These are phyloP conservation scores for Anthoceros angustus DNA, from an alignment of 225 moss, liverwort and hornwort species.

Conservation along the genomic window DNA sequence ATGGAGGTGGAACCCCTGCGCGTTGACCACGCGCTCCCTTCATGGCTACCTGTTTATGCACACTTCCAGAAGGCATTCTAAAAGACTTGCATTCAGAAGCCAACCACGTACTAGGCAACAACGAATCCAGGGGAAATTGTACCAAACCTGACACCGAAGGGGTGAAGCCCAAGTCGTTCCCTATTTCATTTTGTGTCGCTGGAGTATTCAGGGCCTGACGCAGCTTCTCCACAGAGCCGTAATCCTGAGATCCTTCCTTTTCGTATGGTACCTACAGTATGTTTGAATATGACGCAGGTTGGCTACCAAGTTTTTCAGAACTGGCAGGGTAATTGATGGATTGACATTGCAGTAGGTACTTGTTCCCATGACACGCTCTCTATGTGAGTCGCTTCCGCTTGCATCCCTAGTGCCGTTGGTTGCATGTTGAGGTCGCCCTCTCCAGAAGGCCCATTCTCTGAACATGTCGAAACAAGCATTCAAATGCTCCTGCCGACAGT, in stretches of 20 bases:
- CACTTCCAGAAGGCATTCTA: too few species aligned
- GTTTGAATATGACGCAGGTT: too few species aligned
- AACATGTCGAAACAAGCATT: too few species aligned
- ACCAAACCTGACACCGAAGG: constrained; percentile 14
- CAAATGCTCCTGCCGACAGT: too few species aligned
- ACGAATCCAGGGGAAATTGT: background rate
- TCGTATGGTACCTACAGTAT: constrained; percentile 8
- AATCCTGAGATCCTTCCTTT: constrained; percentile 6
- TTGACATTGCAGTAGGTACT: too few species aligned
- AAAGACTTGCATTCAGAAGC: background rate
- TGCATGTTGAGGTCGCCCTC: background rate
- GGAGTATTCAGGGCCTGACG: constrained; percentile 23
- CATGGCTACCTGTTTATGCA: constrained; percentile 9
- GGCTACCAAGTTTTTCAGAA: constrained; percentile 4
- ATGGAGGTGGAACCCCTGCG: constrained; percentile 18
- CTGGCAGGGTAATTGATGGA: too few species aligned
- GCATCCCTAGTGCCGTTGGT: background rate
- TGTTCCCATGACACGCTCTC: too few species aligned
- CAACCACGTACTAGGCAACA: background rate
- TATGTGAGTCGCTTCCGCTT: too few species aligned
- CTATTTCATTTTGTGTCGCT: constrained; percentile 14
- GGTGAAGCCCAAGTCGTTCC: constrained; percentile 16
- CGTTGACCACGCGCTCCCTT: constrained; percentile 9
- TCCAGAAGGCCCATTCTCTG: background rate
- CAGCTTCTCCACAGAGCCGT: constrained; percentile 30